Conservation (phyloP, 2,329 filamentous ascomycete genomes). For the Neodidymelliopsis sp. region DNA sequence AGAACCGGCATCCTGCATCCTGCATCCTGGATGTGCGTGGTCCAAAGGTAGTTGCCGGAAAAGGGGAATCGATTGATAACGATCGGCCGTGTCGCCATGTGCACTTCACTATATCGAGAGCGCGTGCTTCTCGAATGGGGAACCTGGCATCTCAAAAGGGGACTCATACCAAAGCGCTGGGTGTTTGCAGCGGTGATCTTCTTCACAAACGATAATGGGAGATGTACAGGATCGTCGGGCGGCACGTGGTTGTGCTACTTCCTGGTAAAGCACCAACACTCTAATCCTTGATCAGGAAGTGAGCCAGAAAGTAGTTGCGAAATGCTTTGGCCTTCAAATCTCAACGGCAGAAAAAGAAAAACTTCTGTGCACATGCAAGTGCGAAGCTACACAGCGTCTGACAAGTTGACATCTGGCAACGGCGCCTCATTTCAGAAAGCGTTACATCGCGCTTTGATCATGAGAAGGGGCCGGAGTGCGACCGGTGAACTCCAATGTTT, state of each 20-base stretch:
- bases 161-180: conserved; percentile 11
- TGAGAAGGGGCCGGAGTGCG: conserved; percentile 13
- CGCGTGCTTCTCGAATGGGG: conserved; percentile 17
- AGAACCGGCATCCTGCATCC: conserved; percentile 7
- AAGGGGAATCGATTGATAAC: conserved; percentile 21
- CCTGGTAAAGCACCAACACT: conserved; percentile 7
- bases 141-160: conserved; percentile 13
- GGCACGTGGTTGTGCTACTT: conserved; percentile 18
- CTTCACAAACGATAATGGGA: conserved; percentile 14
- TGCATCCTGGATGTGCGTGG: too few relatives aligned
- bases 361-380: conserved; percentile 16
- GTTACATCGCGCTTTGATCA: conserved; percentile 28
- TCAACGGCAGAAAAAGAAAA: conserved; percentile 21
- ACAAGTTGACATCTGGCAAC: conserved; percentile 22
- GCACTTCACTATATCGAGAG: conserved; percentile 20
- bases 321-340: conserved; percentile 9
- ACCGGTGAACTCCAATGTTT: background rate
- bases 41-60: conserved; percentile 6
- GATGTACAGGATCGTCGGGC: conserved; percentile 15
- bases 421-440: conserved; percentile 26
- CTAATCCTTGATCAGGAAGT: conserved; percentile 1
- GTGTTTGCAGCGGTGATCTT: conserved; percentile 20
- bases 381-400: conserved; percentile 19
- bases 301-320: too few relatives aligned
- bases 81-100: conserved; percentile 21